Base-by-base conservation (phyloP, 192 early-diverging fungal genomes). In the Geranomyces variabilis region DNA sequence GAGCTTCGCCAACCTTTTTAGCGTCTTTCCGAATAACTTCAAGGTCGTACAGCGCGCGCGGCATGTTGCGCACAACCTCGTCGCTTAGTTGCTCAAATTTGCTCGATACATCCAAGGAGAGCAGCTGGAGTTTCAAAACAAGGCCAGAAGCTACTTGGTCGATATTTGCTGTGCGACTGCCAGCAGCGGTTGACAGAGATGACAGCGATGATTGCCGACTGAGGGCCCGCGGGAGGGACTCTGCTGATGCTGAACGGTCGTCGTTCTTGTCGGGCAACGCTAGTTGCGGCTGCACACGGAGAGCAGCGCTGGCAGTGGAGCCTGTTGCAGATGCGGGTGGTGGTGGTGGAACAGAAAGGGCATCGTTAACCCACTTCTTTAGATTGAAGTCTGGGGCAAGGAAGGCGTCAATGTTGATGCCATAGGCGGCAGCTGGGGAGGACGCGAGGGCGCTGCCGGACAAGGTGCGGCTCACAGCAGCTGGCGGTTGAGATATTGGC, bases 281-380 rank as follows among this genome's bases (percentile, higher is more conserved):
- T 4, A 29, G 31, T 31, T 6, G 15, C 28, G 15, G 58, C 58
- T 60, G 58, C 3, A 4, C 22, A 7, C 58, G 22, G 4, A 29
- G 30, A 8, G 28, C 58, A 5, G 28, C 7, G 31, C 28, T 26
- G 5, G 28, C 58, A 5, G 28, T 7, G 31, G 5, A 28, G 5
- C 36, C 36, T 41, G 36, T 41, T 17, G 17, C 26, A 29, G 58
- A 28, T 8, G 51, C 26, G 19, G 51, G 15, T 9, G 8, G 51
- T 9, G 8, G 51, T 15, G 51, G 51, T 26, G 58, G 58, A 28
- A 19, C 28, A 6, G 70, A 64, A 0, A 90, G 69, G 0, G 79
- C 77, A 19, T 62, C 49, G 65, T 91, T 91, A 59, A 91, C 85
- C 90, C 90, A 91, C 29, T 65, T 65, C 73, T 90, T 91, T 36